Conservation (phyloP, 148 eudicot species). For the Rhododendron mucronatum region DNA sequence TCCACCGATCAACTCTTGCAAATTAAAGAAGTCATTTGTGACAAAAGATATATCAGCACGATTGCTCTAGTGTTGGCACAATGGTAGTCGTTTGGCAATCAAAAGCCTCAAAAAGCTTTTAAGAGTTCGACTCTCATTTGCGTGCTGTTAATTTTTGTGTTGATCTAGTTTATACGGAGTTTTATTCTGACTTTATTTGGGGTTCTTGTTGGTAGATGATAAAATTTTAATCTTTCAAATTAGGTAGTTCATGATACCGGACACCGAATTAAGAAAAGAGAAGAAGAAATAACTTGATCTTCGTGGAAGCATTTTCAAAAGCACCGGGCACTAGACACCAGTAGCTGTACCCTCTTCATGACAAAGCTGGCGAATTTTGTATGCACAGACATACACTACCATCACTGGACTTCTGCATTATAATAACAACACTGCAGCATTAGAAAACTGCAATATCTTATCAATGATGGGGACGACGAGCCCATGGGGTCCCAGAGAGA, state of each 20-base stretch:
- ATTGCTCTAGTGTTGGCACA: background rate
- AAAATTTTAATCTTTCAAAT: background rate
- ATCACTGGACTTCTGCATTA: background rate
- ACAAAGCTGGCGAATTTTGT: background rate
- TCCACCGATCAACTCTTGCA: background rate
- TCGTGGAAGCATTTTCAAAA: background rate
- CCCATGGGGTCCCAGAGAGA: too few species aligned
- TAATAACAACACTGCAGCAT: background rate
- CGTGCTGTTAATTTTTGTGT: background rate
- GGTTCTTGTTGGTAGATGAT: background rate
- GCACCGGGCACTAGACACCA: background rate
- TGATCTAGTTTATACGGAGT: background rate
- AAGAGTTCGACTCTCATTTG: background rate
- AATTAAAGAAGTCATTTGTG: too few species aligned
- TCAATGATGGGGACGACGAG: too few species aligned
- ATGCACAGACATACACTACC: background rate
- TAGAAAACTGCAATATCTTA: background rate
- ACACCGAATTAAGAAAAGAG: background rate
- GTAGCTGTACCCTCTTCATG: background rate
- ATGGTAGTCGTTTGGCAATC: background rate
- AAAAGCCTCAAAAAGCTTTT: background rate
- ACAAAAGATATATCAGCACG: too few species aligned
- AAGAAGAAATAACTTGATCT: background rate
- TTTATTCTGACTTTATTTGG: background rate
- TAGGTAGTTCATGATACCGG: too few species aligned